Evolutionary conservation across 306 rosid species (phyloP).

Genomic region (Fagus sylvatica): DNA sequence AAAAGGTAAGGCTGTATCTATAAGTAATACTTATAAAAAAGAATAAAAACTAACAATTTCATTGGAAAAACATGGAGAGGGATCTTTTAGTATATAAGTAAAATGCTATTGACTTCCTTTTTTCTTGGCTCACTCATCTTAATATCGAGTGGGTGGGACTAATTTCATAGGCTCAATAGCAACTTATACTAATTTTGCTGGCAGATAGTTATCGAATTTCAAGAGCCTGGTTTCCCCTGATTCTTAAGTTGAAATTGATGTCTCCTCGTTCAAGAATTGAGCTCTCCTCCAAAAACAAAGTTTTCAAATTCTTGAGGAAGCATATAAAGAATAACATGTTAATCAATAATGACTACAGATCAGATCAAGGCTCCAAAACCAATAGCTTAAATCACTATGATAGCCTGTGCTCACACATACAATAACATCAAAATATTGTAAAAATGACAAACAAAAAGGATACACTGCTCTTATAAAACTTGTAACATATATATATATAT

Average conservation of each 20-base stretch:
- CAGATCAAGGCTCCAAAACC: too few relatives aligned
- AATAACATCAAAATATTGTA: too few relatives aligned
- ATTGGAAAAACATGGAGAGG: background rate
- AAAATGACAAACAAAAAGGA: too few relatives aligned
- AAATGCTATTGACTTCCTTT: slow-evolving; percentile 1
- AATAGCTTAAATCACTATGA: too few relatives aligned
- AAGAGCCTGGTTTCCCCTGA: slow-evolving; percentile 44
- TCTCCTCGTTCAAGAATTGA: slow-evolving; percentile 67
- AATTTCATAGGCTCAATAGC: background rate
- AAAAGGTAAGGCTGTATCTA: background rate
- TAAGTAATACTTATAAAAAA: background rate
- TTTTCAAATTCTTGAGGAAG: too few relatives aligned
- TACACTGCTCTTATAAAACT: too few relatives aligned
- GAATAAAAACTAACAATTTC: background rate
- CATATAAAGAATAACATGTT: too few relatives aligned
- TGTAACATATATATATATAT: too few relatives aligned
- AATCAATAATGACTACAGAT: too few relatives aligned
- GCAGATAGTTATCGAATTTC: slow-evolving; percentile 60
- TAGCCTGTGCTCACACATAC: too few relatives aligned
- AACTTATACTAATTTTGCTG: slow-evolving; percentile 13
- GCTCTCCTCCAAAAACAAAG: too few relatives aligned
- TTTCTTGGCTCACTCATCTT: too few relatives aligned
- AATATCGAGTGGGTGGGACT: background rate
- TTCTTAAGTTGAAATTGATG: slow-evolving; percentile 59
- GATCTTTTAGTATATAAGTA: background rate